Percentiles rank a stretch among this genome's conserved stretches.
Evolutionary conservation across 495 filamentous ascomycete species (phyloP).

Genomic region (Aspergillus steynii): DNA sequence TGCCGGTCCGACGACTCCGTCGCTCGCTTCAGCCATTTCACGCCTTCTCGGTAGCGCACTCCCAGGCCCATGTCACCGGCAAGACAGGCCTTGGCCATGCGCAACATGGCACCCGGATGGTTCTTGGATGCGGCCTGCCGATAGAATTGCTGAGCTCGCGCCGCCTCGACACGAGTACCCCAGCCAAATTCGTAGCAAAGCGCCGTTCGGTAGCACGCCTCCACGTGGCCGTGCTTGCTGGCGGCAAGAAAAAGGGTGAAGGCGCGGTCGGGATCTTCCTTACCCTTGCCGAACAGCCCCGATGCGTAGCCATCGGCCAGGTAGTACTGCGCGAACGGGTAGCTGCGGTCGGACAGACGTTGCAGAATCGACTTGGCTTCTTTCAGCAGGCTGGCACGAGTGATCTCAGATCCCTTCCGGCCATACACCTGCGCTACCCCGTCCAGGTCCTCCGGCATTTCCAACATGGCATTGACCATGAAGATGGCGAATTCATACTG

Average conservation of each 20-base stretch:
- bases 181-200: constrained; percentile 98
- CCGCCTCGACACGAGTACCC: constrained; percentile 84
- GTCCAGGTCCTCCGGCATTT: constrained; percentile 46
- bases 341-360: constrained; percentile 79
- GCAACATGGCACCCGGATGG: constrained; percentile 91
- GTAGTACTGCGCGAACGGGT: constrained; percentile 97
- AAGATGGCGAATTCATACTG: constrained; percentile 96
- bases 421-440: constrained; percentile 34
- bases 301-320: constrained; percentile 92
- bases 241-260: constrained; percentile 91
- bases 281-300: constrained; percentile 90
- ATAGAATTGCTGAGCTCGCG: constrained; percentile 92
- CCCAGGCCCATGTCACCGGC: constrained; percentile 81
- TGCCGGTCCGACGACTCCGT: constrained; percentile 84
- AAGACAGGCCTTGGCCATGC: constrained; percentile 87
- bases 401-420: constrained; percentile 41
- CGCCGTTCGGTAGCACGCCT: constrained; percentile 90
- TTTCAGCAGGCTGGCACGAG: constrained; percentile 67
- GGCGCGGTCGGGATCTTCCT: constrained; percentile 83
- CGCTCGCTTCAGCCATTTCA: constrained; percentile 96
- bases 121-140: constrained; percentile 87
- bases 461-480: constrained; percentile 82
- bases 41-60: constrained; percentile 83
- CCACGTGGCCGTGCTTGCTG: constrained; percentile 95
- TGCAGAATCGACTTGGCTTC: constrained; percentile 89